phyloP scores from a whole-genome alignment of 208 protist genomes.

The Naegleria gruberi region DNA sequence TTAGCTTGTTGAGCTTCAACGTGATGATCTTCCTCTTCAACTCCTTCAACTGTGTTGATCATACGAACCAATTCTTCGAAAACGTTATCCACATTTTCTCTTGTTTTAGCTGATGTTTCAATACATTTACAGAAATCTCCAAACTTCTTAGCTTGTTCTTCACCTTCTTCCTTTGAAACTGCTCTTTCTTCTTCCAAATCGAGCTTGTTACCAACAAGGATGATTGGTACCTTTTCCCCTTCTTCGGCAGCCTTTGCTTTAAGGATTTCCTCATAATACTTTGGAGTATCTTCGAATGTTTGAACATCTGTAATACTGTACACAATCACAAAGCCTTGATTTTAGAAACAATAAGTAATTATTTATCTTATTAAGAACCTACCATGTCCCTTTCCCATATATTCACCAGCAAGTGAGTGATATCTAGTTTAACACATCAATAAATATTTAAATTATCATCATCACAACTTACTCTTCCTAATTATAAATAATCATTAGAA shows the following conservation, averaged over 20 bases:
- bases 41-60: background rate
- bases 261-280: conserved; percentile 23
- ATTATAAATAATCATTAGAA: too few relatives aligned
- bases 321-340: conserved; percentile 22
- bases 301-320: conserved; percentile 37
- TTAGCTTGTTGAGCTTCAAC: background rate
- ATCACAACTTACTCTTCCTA: background rate
- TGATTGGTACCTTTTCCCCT: background rate
- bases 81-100: conserved; percentile 29
- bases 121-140: conserved; percentile 18
- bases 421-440: background rate
- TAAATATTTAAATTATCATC: background rate
- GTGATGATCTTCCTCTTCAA: background rate
- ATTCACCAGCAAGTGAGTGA: background rate
- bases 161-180: conserved; percentile 16
- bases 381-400: conserved; percentile 31
- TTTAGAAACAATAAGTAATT: too few relatives aligned
- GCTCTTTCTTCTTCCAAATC: conserved; percentile 25
- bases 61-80: conserved; percentile 25
- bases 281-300: conserved; percentile 37
- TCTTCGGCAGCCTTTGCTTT: background rate
- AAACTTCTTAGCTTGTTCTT: conserved; percentile 22
- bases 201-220: conserved; percentile 29
- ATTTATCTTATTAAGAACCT: too few relatives aligned
- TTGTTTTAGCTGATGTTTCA: conserved; percentile 31